A percentile compares a stretch with the other conserved stretches of the same genome.
Evolutionary conservation across 148 eudicot species (phyloP).

Genomic region (Dianthus caryophyllus): DNA sequence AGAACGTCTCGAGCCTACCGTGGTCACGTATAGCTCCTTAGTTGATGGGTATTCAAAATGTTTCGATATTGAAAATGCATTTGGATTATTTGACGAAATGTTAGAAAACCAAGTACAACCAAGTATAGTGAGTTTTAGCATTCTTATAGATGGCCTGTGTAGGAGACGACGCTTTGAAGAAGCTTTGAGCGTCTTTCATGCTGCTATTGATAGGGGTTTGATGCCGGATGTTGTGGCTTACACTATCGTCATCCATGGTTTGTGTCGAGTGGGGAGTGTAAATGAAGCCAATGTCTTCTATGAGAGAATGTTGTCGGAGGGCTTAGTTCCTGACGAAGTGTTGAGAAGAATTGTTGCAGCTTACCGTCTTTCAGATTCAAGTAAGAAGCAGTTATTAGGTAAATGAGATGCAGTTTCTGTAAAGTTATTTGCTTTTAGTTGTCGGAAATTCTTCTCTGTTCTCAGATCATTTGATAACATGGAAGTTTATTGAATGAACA

Average conservation of each 20-base stretch:
- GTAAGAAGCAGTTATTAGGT: neutral
- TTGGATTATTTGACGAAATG: slow-evolving; percentile 55
- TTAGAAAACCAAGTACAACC: slow-evolving; percentile 34
- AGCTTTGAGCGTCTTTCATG: slow-evolving; percentile 33
- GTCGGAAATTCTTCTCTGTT: neutral
- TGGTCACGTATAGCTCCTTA: slow-evolving; percentile 57
- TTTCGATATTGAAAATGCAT: slow-evolving; percentile 28
- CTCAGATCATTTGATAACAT: too few species aligned
- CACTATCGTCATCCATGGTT: slow-evolving; percentile 53
- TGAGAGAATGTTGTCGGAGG: slow-evolving; percentile 38
- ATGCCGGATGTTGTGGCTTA: slow-evolving; percentile 56
- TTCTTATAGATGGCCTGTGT: slow-evolving; percentile 63
- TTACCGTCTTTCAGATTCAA: slow-evolving; percentile 26
- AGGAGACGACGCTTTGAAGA: slow-evolving; percentile 48
- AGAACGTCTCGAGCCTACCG: slow-evolving; percentile 41
- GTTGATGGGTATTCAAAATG: slow-evolving; percentile 48
- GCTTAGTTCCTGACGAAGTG: slow-evolving; percentile 36
- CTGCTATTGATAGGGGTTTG: slow-evolving; percentile 35
- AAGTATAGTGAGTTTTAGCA: slow-evolving; percentile 56
- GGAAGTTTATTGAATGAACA: too few species aligned
- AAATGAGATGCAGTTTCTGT: slow-evolving; percentile 3
- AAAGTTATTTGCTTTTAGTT: neutral
- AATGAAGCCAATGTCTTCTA: slow-evolving; percentile 35
- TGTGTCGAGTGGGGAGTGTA: slow-evolving; percentile 44
- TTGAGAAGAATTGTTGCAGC: slow-evolving; percentile 28